These are phyloP conservation scores for Carex kokanica DNA, from an alignment of 176 grass and related monocot species.

Conservation along the genomic window DNA sequence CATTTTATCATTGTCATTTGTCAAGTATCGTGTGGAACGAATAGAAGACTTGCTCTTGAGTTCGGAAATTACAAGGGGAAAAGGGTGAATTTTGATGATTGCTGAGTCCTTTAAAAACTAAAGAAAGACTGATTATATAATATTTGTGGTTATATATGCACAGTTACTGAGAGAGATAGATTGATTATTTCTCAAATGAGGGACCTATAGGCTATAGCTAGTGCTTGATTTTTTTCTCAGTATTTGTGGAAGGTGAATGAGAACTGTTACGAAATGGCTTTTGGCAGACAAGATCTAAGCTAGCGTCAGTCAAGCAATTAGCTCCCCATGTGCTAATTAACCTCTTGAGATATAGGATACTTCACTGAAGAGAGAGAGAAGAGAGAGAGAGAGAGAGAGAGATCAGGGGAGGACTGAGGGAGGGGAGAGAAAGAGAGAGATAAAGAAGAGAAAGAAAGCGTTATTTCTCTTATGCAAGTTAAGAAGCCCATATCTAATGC, in stretches of 20 bases:
- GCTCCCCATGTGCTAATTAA: not conserved
- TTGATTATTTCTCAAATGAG: not conserved
- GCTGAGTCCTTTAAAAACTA: not conserved
- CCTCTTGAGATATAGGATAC: constrained; percentile 16
- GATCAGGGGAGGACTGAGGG: not conserved
- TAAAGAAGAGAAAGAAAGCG: not conserved
- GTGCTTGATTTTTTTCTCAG: not conserved
- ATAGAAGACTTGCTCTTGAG: not conserved
- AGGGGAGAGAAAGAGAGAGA: not conserved
- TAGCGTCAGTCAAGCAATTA: not conserved
- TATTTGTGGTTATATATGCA: not conserved
- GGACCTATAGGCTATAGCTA: too few species aligned
- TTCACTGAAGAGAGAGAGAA: not conserved
- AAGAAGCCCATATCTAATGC: constrained; percentile 15
- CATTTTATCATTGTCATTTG: too few species aligned
- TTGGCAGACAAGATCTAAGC: constrained; percentile 19
- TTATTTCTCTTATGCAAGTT: constrained; percentile 8
- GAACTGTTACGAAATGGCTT: constrained; percentile 20
- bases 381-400: not conserved
- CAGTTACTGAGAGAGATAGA: not conserved
- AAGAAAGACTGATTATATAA: not conserved
- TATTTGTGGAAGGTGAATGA: constrained; percentile 16
- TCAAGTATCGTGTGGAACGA: not conserved
- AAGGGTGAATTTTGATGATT: not conserved
- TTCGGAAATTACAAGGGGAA: not conserved